A percentile compares a stretch with the other conserved stretches of the same genome.
phyloP scores from a whole-genome alignment of 2,329 filamentous ascomycete genomes.

The Paramyrothecium roridum region DNA sequence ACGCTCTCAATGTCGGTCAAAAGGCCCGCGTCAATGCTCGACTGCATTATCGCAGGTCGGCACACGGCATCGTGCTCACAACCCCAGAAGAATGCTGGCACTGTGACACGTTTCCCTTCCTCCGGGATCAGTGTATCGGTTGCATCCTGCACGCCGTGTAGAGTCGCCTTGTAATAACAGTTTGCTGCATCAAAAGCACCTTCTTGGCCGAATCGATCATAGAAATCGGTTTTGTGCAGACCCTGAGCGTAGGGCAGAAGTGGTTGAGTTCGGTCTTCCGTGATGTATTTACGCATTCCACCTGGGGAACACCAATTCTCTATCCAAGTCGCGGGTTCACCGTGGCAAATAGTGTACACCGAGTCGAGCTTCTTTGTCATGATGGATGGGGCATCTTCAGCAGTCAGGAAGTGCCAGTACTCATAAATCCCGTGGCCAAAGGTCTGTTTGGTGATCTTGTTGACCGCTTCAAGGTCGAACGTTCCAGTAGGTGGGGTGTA shows the following conservation, averaged over 20 bases:
- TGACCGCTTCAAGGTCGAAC: slow-evolving; percentile 33
- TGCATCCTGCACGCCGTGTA: slow-evolving; percentile 14
- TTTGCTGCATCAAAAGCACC: slow-evolving; percentile 21
- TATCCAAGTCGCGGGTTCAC: slow-evolving; percentile 23
- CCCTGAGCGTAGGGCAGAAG: slow-evolving; percentile 20
- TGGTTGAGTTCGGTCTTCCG: slow-evolving; percentile 14
- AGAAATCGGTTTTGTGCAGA: slow-evolving; percentile 18
- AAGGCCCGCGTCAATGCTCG: slow-evolving; percentile 13
- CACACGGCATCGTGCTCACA: slow-evolving; percentile 22
- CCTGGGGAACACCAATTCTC: slow-evolving; percentile 31
- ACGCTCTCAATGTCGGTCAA: slow-evolving; percentile 20
- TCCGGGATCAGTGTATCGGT: slow-evolving; percentile 12
- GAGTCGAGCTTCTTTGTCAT: slow-evolving; percentile 34
- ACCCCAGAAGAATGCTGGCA: slow-evolving; percentile 22
- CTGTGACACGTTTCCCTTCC: slow-evolving; percentile 13
- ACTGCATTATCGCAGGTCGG: slow-evolving; percentile 12
- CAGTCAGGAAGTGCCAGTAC: slow-evolving; percentile 45
- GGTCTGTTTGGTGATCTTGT: slow-evolving; percentile 21
- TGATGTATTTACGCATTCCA: slow-evolving; percentile 24
- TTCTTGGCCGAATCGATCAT: slow-evolving; percentile 16
- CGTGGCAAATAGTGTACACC: slow-evolving; percentile 29
- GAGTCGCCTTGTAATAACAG: slow-evolving; percentile 23
- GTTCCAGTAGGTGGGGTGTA: slow-evolving; percentile 30
- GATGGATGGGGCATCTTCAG: slow-evolving; percentile 32
- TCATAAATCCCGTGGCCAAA: slow-evolving; percentile 33